A percentile compares a stretch with the other conserved stretches of the same genome.
These are phyloP conservation scores for Ballota nigra DNA, from an alignment of 257 asterid species.

Conservation along the genomic window DNA sequence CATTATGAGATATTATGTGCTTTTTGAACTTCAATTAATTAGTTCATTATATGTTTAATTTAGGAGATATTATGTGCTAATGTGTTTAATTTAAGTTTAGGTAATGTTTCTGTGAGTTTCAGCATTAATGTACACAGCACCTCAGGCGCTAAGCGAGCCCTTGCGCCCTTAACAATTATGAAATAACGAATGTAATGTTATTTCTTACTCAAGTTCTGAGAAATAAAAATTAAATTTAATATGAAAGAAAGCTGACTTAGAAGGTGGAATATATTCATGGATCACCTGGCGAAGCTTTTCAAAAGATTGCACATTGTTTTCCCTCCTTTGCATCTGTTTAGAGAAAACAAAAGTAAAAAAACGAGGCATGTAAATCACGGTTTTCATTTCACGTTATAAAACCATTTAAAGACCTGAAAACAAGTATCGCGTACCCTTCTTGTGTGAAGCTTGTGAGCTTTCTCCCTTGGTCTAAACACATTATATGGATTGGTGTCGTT, in stretches of 20 bases:
- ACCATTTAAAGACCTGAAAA: slow-evolving; percentile 12
- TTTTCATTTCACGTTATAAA: slow-evolving; percentile 34
- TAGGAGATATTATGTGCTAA: no score
- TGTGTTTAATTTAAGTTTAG: background rate
- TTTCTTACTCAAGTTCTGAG: background rate
- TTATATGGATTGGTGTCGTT: slow-evolving; percentile 96
- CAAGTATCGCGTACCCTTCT: slow-evolving; percentile 68
- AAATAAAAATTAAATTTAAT: background rate
- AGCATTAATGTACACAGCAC: background rate
- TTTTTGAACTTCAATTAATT: no score
- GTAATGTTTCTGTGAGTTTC: background rate
- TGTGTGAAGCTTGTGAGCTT: slow-evolving; percentile 96
- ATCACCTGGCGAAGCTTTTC: slow-evolving; percentile 99
- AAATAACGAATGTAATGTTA: background rate
- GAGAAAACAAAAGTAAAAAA: slow-evolving; percentile 2
- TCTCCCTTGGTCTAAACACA: slow-evolving; percentile 98
- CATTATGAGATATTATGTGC: no score
- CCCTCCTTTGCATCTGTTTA: slow-evolving; percentile 97
- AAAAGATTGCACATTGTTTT: slow-evolving; percentile 95
- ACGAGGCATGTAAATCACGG: slow-evolving; percentile 10
- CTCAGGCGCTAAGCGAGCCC: background rate
- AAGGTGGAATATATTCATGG: background rate
- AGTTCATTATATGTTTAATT: no score
- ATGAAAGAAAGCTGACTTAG: background rate
- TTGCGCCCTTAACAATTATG: background rate